A percentile compares a stretch with the other conserved stretches of the same genome.
phyloP scores from a whole-genome alignment of 306 rosid species.

The Rosa chinensis region DNA sequence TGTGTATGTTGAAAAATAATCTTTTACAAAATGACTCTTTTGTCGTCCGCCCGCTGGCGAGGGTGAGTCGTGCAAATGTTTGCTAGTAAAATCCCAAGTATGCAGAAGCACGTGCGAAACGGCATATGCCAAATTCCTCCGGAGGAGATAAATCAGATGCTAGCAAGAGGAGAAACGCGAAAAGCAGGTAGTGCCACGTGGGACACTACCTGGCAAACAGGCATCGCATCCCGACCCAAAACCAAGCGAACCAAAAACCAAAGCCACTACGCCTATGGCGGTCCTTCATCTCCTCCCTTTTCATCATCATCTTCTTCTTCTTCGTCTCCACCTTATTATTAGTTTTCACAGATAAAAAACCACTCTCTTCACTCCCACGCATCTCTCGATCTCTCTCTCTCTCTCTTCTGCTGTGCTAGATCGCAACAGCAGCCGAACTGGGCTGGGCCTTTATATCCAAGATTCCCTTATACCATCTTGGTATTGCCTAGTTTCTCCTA shows the following conservation, averaged over 20 bases:
- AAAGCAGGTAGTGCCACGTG: constrained; percentile 77
- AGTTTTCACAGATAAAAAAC: neutral
- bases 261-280: constrained; percentile 52
- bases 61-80: too few relatives aligned
- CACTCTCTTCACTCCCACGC: constrained; percentile 6
- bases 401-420: constrained; percentile 22
- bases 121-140: constrained; percentile 51
- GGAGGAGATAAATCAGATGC: constrained; percentile 62
- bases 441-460: neutral
- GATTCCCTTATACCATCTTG: constrained; percentile 16
- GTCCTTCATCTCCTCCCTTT: constrained; percentile 38
- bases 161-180: constrained; percentile 26
- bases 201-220: constrained; percentile 67
- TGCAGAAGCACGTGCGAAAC: neutral
- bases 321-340: constrained; percentile 12
- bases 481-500: constrained; percentile 7
- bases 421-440: neutral
- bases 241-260: constrained; percentile 20
- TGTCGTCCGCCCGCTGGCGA: too few relatives aligned
- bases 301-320: constrained; percentile 19
- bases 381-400: constrained; percentile 3
- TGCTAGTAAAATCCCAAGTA: neutral
- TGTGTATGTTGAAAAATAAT: too few relatives aligned
- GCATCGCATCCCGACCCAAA: constrained; percentile 53
- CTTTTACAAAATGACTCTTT: too few relatives aligned